Base-by-base conservation (phyloP, 768 basidiomycete species). In the Chalciporus sphaerocephalus region DNA sequence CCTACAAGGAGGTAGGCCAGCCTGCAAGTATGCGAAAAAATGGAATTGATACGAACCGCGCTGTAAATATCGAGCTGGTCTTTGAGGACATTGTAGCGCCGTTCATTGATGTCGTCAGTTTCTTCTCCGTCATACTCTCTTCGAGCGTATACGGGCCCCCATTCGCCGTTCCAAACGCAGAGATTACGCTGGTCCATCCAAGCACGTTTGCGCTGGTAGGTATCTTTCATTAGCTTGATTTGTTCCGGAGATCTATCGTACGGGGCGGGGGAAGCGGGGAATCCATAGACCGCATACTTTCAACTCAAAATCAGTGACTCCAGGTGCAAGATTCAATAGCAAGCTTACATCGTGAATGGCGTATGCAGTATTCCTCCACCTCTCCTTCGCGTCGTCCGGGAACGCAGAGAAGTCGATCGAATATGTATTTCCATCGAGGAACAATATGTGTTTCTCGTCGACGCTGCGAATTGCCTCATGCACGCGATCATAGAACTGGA, bases 11-110 rank as follows among this genome's bases (percentile, higher is more conserved):
- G 6, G 7, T 1, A 23, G 16, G 13, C 38, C n/a, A n/a, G 4
- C 25, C 16, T 21, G n/a, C 27, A 5, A 39, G 9, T 8, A 16
- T 6, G 21, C 18, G 20, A n/a, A 38, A 16, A 8, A 39, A 25
- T n/a, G 38, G 41, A 40, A 13, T 4, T 55, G 21, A 21, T 45
- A 41, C 64, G 40, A 38, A 78, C 80, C 66, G 79, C 57, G 55
- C 75, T 73, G 63, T 88, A 89, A 42, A 88, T 78, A 16, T 71
- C 72, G 21, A 89, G 67, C 57, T 89, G 88, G 55, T 85, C 81
- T 47, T 81, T 74, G 44, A 87, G 72, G 2, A 87, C 83, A 15
- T 69, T 69, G 63, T 80, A 84, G 15, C 87, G 67, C 13, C 58
- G 57, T 47, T 75, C 71, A 64, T 91, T 89, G 62, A 85, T 84